These are phyloP conservation scores for Monosporascus sp. DNA, from an alignment of 2,329 filamentous ascomycete species.

Conservation along the genomic window DNA sequence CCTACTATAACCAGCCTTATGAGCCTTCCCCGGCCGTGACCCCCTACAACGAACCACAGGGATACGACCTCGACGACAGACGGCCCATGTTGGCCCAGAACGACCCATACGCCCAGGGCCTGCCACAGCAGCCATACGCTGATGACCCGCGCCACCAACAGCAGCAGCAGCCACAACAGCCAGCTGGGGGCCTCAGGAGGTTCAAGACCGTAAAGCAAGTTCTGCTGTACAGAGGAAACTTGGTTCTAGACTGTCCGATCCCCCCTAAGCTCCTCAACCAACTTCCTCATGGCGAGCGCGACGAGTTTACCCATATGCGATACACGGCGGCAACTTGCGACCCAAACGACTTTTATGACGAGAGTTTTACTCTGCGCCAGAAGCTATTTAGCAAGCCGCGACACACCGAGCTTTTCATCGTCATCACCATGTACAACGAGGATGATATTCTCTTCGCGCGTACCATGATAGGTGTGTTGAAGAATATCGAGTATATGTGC, in stretches of 20 bases:
- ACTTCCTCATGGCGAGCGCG: conserved; percentile 83
- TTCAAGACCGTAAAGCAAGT: conserved; percentile 99
- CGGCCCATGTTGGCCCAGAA: conserved; percentile 71
- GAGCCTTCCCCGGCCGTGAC: conserved; percentile 56
- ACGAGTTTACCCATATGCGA: conserved; percentile 91
- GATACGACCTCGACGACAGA: conserved; percentile 66
- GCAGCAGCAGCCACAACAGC: conserved; percentile 37
- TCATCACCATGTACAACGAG: conserved; percentile 99
- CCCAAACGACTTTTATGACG: conserved; percentile 83
- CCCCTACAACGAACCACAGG: conserved; percentile 54
- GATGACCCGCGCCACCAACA: conserved; percentile 33
- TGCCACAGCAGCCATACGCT: conserved; percentile 36
- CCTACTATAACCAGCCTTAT: conserved; percentile 80
- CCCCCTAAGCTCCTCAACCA: conserved; percentile 83
- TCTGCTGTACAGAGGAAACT: conserved; percentile 91
- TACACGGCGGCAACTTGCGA: conserved; percentile 99
- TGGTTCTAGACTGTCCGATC: conserved; percentile 94
- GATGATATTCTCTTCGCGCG: conserved; percentile 94
- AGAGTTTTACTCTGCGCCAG: conserved; percentile 89
- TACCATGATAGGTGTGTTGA: conserved; percentile 98
- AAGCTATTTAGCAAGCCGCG: conserved; percentile 77
- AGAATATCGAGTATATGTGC: conserved; percentile 96
- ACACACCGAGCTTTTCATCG: conserved; percentile 94
- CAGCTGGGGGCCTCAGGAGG: conserved; percentile 62
- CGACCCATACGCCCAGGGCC: conserved; percentile 35